Evolutionary conservation across 306 rosid species (phyloP).

Genomic region (Acacia confusa): DNA sequence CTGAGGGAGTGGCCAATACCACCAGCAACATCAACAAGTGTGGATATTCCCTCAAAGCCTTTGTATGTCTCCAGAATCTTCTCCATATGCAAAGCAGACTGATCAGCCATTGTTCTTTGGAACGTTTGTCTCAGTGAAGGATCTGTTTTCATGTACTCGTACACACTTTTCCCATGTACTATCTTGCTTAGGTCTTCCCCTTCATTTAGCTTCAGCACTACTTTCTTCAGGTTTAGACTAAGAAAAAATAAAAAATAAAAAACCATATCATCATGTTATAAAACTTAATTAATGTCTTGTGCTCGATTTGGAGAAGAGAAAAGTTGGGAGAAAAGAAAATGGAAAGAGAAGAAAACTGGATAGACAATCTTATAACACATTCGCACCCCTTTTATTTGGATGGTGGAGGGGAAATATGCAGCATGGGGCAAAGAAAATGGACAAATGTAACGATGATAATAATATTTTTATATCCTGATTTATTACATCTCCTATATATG

Average conservation of each 20-base stretch:
- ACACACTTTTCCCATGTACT: background rate
- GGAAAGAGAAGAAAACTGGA: too few relatives aligned
- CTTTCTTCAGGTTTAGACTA: background rate
- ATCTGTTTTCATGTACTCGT: background rate
- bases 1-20: background rate
- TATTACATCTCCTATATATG: too few relatives aligned
- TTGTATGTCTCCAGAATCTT: background rate
- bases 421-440: too few relatives aligned
- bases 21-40: background rate
- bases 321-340: too few relatives aligned
- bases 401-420: too few relatives aligned
- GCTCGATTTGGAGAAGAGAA: too few relatives aligned
- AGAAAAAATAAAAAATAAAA: background rate
- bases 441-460: too few relatives aligned
- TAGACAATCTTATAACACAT: too few relatives aligned
- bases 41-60: background rate
- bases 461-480: too few relatives aligned
- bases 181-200: background rate
- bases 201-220: background rate
- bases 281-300: background rate
- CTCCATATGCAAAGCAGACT: background rate
- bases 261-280: background rate
- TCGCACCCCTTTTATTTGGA: too few relatives aligned
- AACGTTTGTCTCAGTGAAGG: background rate
- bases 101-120: background rate